Evolutionary conservation across 768 basidiomycete genomes (phyloP), one percentile per base, ranked within the genome.

Genomic region (Boletus tomentosulus): DNA sequence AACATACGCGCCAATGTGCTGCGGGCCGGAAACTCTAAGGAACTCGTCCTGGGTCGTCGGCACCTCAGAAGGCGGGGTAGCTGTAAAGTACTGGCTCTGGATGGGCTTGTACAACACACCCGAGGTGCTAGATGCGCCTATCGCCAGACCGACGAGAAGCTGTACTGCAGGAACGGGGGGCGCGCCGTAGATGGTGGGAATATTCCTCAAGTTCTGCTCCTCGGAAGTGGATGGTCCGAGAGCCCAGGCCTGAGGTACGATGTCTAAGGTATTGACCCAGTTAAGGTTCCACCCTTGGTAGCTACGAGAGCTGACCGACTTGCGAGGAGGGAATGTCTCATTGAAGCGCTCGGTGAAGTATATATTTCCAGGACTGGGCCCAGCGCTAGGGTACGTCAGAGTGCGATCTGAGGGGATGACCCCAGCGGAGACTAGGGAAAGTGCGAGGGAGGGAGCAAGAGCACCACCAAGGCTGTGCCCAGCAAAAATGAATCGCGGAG

Each of bases 341-440:
- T 4, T 8, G 24, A 48, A 27, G 46, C 27, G 46, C 34, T 48
- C 34, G 22, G 19, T 1, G 12, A 46, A 46, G 12, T 22, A 33
- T 1, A 34, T 25, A 44, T 63, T 54, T 10, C 62, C 58, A 2
- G 58, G 62, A 22, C 50, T 62, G 16, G 53, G 16, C 0, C 55
- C 61, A 9, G 55, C 62, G 22, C 22, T 4, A 6, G 43, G 45
- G 28, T 62, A 63, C 1, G 50, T 51, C 3, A 62, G 24, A 6
- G 48, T 44, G 9, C 6, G 5, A n/a, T 47, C n/a, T 2, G 30
- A 16, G 25, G 46, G 27, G 22, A 56, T 12, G 31, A 15, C 5
- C n/a, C 33, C 27, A 19, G 50, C 25, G 19, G 8, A 1, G 30
- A 35, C 50, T 2, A 58, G 41, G 4, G 57, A 22, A 43, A 56